phyloP scores from a whole-genome alignment of 306 rosid species.

The Rubus idaeus region DNA sequence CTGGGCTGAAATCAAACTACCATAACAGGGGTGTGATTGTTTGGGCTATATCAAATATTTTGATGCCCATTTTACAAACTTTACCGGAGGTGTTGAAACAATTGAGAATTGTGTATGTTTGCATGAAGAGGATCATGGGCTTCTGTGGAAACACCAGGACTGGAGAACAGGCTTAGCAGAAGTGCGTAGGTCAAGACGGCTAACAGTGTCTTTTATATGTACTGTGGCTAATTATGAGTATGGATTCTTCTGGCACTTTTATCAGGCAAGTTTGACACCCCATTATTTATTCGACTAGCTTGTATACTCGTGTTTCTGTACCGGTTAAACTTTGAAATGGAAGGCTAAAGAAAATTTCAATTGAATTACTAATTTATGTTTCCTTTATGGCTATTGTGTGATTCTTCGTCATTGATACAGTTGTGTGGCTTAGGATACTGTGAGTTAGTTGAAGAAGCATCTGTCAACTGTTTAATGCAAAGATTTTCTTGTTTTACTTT shows the following conservation, averaged over 20 bases:
- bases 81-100: conserved; percentile 82
- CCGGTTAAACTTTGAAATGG: conserved; percentile 2
- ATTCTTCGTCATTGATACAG: not conserved
- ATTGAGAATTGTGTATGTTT: conserved; percentile 75
- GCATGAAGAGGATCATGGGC: conserved; percentile 92
- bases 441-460: not conserved
- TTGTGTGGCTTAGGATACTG: not conserved
- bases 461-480: not conserved
- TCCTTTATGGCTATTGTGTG: not conserved
- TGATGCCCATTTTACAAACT: conserved; percentile 83
- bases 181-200: conserved; percentile 84
- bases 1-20: conserved; percentile 31
- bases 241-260: conserved; percentile 86
- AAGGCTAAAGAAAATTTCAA: not conserved
- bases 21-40: conserved; percentile 79
- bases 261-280: conserved; percentile 63
- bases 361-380: not conserved
- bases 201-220: conserved; percentile 72
- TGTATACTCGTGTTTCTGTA: conserved; percentile 14
- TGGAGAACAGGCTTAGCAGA: conserved; percentile 93
- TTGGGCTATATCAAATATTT: conserved; percentile 88
- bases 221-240: conserved; percentile 92
- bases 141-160: conserved; percentile 91
- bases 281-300: conserved; percentile 6
- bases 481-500: not conserved